Percentiles rank a stretch among this genome's conserved stretches.
Conservation (phyloP, 352 stramenopile genomes). For the Globisporangium apiculatum region DNA sequence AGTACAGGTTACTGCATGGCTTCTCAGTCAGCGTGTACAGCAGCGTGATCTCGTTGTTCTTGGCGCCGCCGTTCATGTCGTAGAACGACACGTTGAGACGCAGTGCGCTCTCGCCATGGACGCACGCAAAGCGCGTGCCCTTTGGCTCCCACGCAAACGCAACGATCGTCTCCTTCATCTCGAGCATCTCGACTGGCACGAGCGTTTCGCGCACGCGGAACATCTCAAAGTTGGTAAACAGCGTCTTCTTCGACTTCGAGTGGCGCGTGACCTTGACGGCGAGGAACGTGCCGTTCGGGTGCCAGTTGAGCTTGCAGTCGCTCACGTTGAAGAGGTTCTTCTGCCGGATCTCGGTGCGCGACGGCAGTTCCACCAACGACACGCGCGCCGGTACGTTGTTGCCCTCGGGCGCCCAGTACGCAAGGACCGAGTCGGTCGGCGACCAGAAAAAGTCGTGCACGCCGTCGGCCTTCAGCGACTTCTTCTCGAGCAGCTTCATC, state of each 20-base stretch:
- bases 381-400: conserved; percentile 94
- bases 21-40: conserved; percentile 94
- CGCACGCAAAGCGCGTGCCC: conserved; percentile 93
- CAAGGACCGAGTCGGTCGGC: conserved; percentile 90
- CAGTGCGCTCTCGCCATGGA: conserved; percentile 93
- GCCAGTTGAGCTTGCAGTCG: conserved; percentile 94
- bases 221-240: conserved; percentile 99
- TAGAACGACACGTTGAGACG: conserved; percentile 96
- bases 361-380: conserved; percentile 95
- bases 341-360: conserved; percentile 91
- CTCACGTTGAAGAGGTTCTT: conserved; percentile 99
- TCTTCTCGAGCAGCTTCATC: conserved; percentile 97
- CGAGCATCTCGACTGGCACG: conserved; percentile 97
- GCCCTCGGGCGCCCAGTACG: conserved; percentile 96
- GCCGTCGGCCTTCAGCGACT: conserved; percentile 92
- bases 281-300: conserved; percentile 94
- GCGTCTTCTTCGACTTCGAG: conserved; percentile 95
- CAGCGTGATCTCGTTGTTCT: conserved; percentile 89
- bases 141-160: conserved; percentile 96
- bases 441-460: conserved; percentile 98
- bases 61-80: conserved; percentile 82
- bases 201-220: conserved; percentile 94
- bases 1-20: conserved; percentile 95
- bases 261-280: conserved; percentile 86
- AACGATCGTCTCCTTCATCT: conserved; percentile 95